These are phyloP conservation scores for Coleophoma eucalyptorum DNA, from an alignment of 2,329 filamentous ascomycete species.

Conservation along the genomic window DNA sequence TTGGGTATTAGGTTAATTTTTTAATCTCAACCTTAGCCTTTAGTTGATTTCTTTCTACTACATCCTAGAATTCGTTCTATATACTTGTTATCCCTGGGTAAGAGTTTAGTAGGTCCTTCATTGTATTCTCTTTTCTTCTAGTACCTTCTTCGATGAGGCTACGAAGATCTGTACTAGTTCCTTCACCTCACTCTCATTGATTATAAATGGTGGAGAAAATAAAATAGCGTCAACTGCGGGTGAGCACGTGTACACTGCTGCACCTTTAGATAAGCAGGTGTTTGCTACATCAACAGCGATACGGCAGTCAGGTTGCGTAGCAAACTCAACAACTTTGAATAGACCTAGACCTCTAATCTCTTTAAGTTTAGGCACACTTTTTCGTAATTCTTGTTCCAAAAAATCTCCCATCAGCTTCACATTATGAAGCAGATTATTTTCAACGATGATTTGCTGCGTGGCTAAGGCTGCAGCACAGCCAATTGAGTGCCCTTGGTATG, in stretches of 20 bases:
- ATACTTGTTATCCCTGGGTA: too few relatives aligned
- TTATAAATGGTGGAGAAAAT: not conserved
- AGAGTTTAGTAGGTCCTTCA: too few relatives aligned
- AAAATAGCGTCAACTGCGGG: not conserved
- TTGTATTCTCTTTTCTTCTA: too few relatives aligned
- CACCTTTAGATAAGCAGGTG: not conserved
- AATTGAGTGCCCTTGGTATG: not conserved
- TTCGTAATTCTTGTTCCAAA: slow-evolving; percentile 34
- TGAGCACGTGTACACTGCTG: not conserved
- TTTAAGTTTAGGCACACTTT: not conserved
- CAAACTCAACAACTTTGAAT: not conserved
- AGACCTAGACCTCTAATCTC: not conserved
- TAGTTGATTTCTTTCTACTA: too few relatives aligned
- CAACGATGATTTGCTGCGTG: slow-evolving; percentile 48
- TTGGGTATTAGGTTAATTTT: too few relatives aligned
- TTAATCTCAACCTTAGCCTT: too few relatives aligned
- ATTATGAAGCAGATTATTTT: slow-evolving; percentile 52
- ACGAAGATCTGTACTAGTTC: not conserved
- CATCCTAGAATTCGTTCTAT: too few relatives aligned
- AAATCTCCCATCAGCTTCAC: slow-evolving; percentile 39
- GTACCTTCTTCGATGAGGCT: too few relatives aligned
- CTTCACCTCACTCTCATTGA: not conserved
- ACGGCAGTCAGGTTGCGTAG: not conserved
- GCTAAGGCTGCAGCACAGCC: not conserved
- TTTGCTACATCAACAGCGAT: not conserved